phyloP scores from a whole-genome alignment of 1,284 basidiomycete species.

The Cutaneotrichosporon dermatis region DNA sequence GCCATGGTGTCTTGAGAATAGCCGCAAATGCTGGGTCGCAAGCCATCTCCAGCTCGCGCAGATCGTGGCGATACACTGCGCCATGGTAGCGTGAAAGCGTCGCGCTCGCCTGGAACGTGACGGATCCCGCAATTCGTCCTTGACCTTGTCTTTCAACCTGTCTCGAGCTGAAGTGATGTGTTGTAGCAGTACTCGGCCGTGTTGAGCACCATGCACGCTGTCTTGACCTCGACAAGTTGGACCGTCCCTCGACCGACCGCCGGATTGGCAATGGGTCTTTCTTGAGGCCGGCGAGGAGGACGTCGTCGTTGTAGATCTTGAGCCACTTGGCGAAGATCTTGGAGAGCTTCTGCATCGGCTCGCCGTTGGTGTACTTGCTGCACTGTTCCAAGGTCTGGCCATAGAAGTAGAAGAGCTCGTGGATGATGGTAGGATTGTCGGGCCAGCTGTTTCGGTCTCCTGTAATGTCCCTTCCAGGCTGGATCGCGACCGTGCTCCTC shows the following conservation, averaged over 20 bases:
- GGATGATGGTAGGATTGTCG: slow-evolving; percentile 79
- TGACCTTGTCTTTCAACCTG: slow-evolving; percentile 77
- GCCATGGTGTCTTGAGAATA: slow-evolving; percentile 73
- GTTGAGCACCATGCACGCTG: slow-evolving; percentile 82
- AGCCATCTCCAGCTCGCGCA: slow-evolving; percentile 75
- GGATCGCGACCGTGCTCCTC: slow-evolving; percentile 60
- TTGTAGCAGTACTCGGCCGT: slow-evolving; percentile 96
- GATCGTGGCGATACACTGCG: slow-evolving; percentile 70
- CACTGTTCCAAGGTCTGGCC: slow-evolving; percentile 92
- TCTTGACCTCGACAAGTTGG: slow-evolving; percentile 69
- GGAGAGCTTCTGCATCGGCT: slow-evolving; percentile 72
- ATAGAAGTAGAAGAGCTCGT: slow-evolving; percentile 97
- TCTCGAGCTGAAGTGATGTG: slow-evolving; percentile 91
- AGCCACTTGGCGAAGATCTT: slow-evolving; percentile 88
- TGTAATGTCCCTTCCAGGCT: slow-evolving; percentile 61
- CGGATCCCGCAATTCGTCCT: slow-evolving; percentile 68
- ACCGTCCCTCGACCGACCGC: slow-evolving; percentile 69
- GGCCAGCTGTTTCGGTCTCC: slow-evolving; percentile 55
- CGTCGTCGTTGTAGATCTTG: slow-evolving; percentile 86
- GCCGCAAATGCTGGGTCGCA: slow-evolving; percentile 70
- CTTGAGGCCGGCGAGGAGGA: slow-evolving; percentile 68
- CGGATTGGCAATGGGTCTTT: slow-evolving; percentile 56
- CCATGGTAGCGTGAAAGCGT: slow-evolving; percentile 81
- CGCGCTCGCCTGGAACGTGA: slow-evolving; percentile 82
- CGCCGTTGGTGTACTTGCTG: slow-evolving; percentile 68